Conservation (phyloP, 768 basidiomycete genomes). For the Tylopilus cervinicoccineus region DNA sequence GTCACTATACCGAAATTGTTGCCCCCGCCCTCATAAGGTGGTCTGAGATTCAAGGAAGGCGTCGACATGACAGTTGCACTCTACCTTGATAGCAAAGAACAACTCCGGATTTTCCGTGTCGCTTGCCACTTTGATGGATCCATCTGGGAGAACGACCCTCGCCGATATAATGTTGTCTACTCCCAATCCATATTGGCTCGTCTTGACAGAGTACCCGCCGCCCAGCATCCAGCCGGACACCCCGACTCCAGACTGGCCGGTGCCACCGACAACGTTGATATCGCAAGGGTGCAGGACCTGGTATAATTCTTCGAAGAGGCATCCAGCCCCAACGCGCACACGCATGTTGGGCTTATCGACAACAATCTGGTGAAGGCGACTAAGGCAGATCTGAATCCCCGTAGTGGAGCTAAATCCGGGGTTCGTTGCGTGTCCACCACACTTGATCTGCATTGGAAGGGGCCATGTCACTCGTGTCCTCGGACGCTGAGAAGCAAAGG, state of each 20-base stretch:
- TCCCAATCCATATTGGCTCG: constrained; percentile 31
- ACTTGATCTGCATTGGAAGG: constrained; percentile 25
- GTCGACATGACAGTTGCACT: not conserved
- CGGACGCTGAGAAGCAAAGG: not conserved
- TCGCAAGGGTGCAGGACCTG: constrained; percentile 4
- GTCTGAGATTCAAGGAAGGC: not conserved
- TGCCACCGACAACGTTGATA: constrained; percentile 23
- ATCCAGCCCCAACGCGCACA: constrained; percentile 26
- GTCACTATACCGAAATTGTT: constrained; percentile 29
- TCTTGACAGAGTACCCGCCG: constrained; percentile 34
- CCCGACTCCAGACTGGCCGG: constrained; percentile 24
- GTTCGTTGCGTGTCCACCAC: constrained; percentile 30
- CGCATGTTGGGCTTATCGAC: not conserved
- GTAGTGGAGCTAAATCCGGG: constrained; percentile 31
- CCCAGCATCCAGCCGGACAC: constrained; percentile 32
- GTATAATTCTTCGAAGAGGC: constrained; percentile 30
- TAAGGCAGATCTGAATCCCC: constrained; percentile 29
- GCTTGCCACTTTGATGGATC: constrained; percentile 6
- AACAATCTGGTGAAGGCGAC: constrained; percentile 19
- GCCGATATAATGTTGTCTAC: constrained; percentile 31
- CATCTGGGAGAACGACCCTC: constrained; percentile 30
- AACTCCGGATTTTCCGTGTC: not conserved
- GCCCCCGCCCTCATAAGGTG: constrained; percentile 16
- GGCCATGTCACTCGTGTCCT: too few species aligned
- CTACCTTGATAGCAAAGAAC: constrained; percentile 9